These are phyloP conservation scores for Brassica incana DNA, from an alignment of 345 rosid species.

Conservation along the genomic window DNA sequence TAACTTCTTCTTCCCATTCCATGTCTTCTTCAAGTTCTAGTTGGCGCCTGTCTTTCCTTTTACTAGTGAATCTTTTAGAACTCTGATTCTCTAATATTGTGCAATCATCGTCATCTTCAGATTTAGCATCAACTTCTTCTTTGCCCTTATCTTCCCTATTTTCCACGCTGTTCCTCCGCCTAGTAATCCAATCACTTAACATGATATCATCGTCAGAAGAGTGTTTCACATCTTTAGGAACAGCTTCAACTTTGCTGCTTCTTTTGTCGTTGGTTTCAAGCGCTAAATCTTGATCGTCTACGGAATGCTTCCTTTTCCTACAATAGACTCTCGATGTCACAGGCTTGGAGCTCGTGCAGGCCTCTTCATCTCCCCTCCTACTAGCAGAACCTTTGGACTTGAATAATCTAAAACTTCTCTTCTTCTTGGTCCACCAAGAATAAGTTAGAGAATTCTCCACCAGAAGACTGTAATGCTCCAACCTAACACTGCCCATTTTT, in stretches of 20 bases:
- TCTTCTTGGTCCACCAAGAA: constrained; percentile 26
- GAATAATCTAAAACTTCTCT: constrained; percentile 11
- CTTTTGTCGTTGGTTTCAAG: constrained; percentile 3
- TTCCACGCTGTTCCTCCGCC: not conserved
- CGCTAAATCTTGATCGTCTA: not conserved
- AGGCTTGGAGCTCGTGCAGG: not conserved
- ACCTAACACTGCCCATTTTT: not conserved
- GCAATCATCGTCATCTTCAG: not conserved
- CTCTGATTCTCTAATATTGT: not conserved
- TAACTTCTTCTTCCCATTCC: constrained; percentile 18
- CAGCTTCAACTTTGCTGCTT: not conserved
- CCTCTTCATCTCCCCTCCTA: not conserved
- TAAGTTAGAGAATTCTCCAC: not conserved
- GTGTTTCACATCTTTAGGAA: not conserved
- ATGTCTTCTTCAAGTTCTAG: constrained; percentile 5
- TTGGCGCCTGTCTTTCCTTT: not conserved
- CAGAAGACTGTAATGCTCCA: not conserved
- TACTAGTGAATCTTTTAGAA: not conserved
- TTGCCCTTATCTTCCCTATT: not conserved
- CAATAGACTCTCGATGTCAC: not conserved
- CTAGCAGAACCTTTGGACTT: not conserved
- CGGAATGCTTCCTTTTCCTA: not conserved
- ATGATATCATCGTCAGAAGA: not conserved
- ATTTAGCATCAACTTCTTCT: not conserved
- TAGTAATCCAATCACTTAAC: not conserved